A percentile compares a stretch with the other conserved stretches of the same genome.
Evolutionary conservation across 2,329 filamentous ascomycete genomes (phyloP).

Genomic region (Colletotrichum endophyticum): DNA sequence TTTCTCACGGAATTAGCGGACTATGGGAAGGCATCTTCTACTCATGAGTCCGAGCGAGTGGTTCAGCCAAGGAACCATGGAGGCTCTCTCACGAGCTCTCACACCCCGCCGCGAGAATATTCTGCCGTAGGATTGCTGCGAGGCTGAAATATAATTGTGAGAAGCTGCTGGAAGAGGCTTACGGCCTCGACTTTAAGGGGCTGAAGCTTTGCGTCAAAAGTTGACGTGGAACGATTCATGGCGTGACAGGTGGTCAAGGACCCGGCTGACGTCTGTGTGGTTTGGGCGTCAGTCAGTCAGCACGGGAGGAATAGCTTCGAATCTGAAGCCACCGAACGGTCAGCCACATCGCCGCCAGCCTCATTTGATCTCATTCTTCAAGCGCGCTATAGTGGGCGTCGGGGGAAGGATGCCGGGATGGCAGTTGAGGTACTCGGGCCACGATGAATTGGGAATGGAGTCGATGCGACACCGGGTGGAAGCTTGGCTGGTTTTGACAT

Average conservation of each 20-base stretch:
- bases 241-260: background rate
- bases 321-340: background rate
- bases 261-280: background rate
- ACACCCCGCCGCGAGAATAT: background rate
- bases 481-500: slow-evolving; percentile 2
- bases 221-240: background rate
- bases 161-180: background rate
- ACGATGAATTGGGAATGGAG: background rate
- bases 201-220: background rate
- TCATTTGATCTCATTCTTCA: background rate
- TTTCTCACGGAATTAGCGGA: background rate
- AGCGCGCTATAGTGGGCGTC: background rate
- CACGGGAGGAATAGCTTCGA: background rate
- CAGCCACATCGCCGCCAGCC: background rate
- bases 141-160: background rate
- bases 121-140: background rate
- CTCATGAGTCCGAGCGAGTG: background rate
- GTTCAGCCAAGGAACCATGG: background rate
- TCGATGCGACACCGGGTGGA: background rate
- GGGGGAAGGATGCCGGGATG: background rate
- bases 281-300: background rate
- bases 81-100: background rate
- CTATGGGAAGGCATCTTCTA: background rate
- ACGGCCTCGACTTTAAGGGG: background rate
- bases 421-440: background rate